Conservation (phyloP, 192 early-diverging fungal species). For the Geosiphon pyriformis region DNA sequence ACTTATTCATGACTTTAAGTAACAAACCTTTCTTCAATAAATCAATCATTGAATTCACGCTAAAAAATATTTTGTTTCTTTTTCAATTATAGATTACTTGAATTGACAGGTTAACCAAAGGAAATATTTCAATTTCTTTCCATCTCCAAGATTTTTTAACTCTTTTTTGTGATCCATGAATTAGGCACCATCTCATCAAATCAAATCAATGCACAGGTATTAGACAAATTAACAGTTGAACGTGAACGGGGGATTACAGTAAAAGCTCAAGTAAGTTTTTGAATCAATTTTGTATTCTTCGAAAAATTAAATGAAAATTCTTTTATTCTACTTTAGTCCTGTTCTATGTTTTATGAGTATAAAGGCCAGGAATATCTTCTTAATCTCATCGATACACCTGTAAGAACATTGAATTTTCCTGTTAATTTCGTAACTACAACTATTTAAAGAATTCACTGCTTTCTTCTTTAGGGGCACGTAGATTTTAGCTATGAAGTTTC, state of each 20-base stretch:
- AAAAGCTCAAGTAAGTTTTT: slow-evolving; percentile 80
- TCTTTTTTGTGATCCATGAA: neutral
- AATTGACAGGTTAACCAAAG: slow-evolving; percentile 78
- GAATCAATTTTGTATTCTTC: too few relatives aligned
- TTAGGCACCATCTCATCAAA: slow-evolving; percentile 17
- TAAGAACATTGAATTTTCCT: slow-evolving; percentile 21
- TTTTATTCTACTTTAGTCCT: slow-evolving; percentile 48
- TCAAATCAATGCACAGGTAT: slow-evolving; percentile 58
- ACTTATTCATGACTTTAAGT: neutral
- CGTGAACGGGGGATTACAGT: slow-evolving; percentile 95
- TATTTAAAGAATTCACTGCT: neutral
- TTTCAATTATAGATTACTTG: slow-evolving; percentile 59
- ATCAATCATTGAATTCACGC: too few relatives aligned
- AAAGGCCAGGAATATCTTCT: slow-evolving; percentile 77
- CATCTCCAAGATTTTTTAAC: neutral
- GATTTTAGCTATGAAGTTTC: slow-evolving; percentile 97
- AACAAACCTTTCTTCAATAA: neutral
- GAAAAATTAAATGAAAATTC: too few relatives aligned
- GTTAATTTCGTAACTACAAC: neutral
- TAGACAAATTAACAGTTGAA: slow-evolving; percentile 96
- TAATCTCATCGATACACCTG: slow-evolving; percentile 96
- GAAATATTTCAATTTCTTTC: slow-evolving; percentile 45
- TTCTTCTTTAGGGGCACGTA: slow-evolving; percentile 60
- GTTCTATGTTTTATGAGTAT: slow-evolving; percentile 89
- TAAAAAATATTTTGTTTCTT: neutral